A percentile compares a stretch with the other conserved stretches of the same genome.
Conservation (phyloP, 2,329 filamentous ascomycete species). For the Phialophora macrospora region DNA sequence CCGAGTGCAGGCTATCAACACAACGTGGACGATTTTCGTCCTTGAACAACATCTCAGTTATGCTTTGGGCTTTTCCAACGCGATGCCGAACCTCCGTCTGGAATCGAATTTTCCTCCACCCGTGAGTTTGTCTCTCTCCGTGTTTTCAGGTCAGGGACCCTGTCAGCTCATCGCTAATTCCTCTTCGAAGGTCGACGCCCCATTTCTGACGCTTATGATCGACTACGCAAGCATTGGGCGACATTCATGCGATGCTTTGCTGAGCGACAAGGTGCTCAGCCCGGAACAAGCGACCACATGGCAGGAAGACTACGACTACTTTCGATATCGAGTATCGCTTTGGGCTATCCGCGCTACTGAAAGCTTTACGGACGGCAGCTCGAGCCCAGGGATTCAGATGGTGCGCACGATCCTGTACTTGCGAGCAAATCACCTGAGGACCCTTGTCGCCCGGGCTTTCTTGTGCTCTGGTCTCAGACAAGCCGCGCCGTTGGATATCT, state of each 20-base stretch:
- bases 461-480: conserved; percentile 17
- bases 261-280: conserved; percentile 19
- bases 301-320: conserved; percentile 21
- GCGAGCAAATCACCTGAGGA: conserved; percentile 19
- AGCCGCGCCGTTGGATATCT: conserved; percentile 19
- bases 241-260: conserved; percentile 20
- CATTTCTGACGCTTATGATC: conserved; percentile 23
- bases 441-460: conserved; percentile 19
- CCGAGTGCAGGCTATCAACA: conserved; percentile 15
- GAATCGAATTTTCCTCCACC: conserved; percentile 20
- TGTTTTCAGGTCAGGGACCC: not conserved
- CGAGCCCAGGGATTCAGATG: conserved; percentile 3
- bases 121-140: conserved; percentile 3
- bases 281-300: conserved; percentile 9
- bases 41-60: conserved; percentile 25
- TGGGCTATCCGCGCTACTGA: conserved; percentile 13
- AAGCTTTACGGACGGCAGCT: not conserved
- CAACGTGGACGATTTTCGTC: conserved; percentile 15
- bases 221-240: conserved; percentile 22
- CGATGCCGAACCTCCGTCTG: conserved; percentile 17
- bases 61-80: conserved; percentile 20
- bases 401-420: conserved; percentile 15
- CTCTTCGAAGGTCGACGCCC: conserved; percentile 16
- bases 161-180: not conserved
- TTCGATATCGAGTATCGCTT: conserved; percentile 15